Percentiles rank a stretch among this genome's conserved stretches.
Evolutionary conservation across 371 early-diverging fungal species (phyloP).

Genomic region (Mucor indicus): DNA sequence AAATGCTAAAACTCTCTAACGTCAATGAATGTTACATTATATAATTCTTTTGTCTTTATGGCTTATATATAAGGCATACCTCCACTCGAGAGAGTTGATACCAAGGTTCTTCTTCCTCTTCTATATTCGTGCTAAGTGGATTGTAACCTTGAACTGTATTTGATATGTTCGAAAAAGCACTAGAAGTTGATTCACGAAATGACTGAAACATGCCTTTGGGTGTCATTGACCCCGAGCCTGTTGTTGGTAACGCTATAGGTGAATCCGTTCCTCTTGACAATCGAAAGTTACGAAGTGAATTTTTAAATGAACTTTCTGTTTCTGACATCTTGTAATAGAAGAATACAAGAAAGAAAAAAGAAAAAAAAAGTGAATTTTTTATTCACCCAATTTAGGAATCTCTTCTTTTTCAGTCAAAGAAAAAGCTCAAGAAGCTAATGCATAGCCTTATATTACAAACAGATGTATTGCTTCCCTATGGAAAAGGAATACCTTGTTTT

Average conservation of each 20-base stretch:
- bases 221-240: conserved; percentile 7
- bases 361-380: neutral
- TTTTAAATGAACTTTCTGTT: conserved; percentile 39
- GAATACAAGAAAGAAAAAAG: neutral
- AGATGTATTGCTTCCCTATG: too few species aligned
- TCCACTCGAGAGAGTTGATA: conserved; percentile 50
- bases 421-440: too few species aligned
- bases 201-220: conserved; percentile 22
- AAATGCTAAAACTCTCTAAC: conserved; percentile 48
- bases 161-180: conserved; percentile 38
- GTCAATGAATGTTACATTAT: neutral
- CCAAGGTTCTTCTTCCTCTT: conserved; percentile 51
- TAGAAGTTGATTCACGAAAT: conserved; percentile 35
- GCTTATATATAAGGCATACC: conserved; percentile 14
- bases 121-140: conserved; percentile 30
- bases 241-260: conserved; percentile 23
- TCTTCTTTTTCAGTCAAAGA: too few species aligned
- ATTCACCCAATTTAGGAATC: too few species aligned
- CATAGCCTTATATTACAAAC: too few species aligned
- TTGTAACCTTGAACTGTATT: conserved; percentile 46
- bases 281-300: conserved; percentile 42
- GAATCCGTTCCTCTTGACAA: conserved; percentile 13
- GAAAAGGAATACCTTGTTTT: too few species aligned
- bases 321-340: conserved; percentile 14
- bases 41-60: neutral